Evolutionary conservation across 345 rosid species (phyloP).

Genomic region (Euclidium syriacum): DNA sequence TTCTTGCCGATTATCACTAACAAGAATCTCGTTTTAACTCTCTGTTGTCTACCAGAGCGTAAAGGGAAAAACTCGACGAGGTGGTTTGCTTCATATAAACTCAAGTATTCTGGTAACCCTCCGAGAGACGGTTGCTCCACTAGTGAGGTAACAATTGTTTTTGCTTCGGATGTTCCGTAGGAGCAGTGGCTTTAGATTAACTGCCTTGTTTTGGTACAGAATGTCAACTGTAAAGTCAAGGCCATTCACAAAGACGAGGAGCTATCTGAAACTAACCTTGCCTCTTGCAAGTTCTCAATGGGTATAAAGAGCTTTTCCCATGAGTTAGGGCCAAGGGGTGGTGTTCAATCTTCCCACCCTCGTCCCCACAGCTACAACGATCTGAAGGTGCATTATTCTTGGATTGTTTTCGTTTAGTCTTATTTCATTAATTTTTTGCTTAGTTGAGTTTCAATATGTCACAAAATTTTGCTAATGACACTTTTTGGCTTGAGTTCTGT

Average conservation of each 20-base stretch:
- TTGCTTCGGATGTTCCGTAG: neutral
- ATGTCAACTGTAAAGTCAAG: conserved; percentile 29
- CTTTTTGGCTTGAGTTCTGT: neutral
- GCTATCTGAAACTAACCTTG: conserved; percentile 25
- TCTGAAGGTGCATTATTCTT: conserved; percentile 44
- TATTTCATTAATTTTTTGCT: neutral
- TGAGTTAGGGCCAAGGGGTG: conserved; percentile 69
- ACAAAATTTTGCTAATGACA: neutral
- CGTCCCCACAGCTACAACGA: conserved; percentile 70
- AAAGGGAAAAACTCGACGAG: conserved; percentile 54
- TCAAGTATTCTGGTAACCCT: conserved; percentile 33
- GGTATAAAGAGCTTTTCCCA: conserved; percentile 70
- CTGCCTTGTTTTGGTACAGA: conserved; percentile 33
- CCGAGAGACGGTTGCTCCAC: conserved; percentile 29
- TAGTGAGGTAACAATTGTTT: conserved; percentile 38
- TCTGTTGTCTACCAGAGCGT: conserved; percentile 28
- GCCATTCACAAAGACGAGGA: conserved; percentile 29
- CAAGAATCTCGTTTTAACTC: neutral
- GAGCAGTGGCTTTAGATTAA: neutral
- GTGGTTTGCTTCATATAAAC: conserved; percentile 58
- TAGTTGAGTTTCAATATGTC: neutral
- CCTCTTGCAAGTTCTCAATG: conserved; percentile 38
- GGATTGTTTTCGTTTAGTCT: neutral
- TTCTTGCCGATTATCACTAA: neutral
- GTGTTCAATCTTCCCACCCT: conserved; percentile 42